These are phyloP conservation scores for Huntiella moniliformis DNA, from an alignment of 2,329 filamentous ascomycete genomes.

Conservation along the genomic window DNA sequence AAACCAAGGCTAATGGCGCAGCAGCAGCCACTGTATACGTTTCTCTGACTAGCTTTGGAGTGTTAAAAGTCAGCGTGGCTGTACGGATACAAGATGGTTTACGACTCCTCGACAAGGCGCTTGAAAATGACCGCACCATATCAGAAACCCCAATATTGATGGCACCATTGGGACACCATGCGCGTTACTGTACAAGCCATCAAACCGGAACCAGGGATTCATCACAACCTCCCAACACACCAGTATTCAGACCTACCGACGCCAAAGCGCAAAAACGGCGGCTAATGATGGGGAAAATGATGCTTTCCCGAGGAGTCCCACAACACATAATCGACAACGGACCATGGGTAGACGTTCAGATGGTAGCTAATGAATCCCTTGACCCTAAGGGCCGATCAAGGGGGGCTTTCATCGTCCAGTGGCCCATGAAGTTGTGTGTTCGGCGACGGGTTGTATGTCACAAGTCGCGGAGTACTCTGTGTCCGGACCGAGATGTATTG, in stretches of 20 bases:
- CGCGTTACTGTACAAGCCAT: constrained; percentile 2
- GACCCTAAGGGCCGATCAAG: constrained; percentile 23
- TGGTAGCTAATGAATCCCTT: constrained; percentile 25
- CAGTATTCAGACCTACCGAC: constrained; percentile 18
- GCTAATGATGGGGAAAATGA: constrained; percentile 29
- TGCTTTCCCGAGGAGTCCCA: constrained; percentile 32
- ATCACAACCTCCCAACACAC: constrained; percentile 14
- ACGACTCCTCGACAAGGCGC: constrained; percentile 25
- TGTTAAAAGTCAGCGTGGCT: constrained; percentile 30
- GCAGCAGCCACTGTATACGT: constrained; percentile 32
- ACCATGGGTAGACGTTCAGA: constrained; percentile 32
- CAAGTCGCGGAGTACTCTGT: constrained; percentile 20
- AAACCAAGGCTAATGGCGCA: constrained; percentile 16
- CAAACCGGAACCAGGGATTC: constrained; percentile 4
- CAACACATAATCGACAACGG: constrained; percentile 24
- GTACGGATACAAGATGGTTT: constrained; percentile 30
- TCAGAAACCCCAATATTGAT: constrained; percentile 29
- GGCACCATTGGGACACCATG: constrained; percentile 29
- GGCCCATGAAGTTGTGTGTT: constrained; percentile 36
- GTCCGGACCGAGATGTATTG: constrained; percentile 30
- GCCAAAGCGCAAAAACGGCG: constrained; percentile 29
- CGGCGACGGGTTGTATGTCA: constrained; percentile 27
- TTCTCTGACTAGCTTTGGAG: constrained; percentile 37
- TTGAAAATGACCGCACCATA: constrained; percentile 22
- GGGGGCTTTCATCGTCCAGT: constrained; percentile 26